These are phyloP conservation scores for Fusarium pseudonygamai DNA, from an alignment of 2,329 filamentous ascomycete genomes.

Conservation along the genomic window DNA sequence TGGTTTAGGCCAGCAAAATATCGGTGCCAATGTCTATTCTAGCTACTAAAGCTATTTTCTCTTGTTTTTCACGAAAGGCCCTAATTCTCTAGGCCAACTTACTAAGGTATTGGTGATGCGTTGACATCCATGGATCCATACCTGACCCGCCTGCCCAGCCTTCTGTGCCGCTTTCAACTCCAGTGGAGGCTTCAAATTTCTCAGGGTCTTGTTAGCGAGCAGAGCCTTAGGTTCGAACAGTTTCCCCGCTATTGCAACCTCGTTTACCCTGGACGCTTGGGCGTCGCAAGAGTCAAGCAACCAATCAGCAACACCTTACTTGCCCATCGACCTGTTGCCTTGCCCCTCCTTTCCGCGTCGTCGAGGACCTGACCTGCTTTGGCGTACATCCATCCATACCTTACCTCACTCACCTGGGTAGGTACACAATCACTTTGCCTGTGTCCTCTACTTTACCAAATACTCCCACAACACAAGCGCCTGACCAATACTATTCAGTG, in stretches of 20 bases:
- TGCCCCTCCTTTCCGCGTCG: constrained; percentile 39
- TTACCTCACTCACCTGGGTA: neutral
- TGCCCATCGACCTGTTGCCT: constrained; percentile 19
- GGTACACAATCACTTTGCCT: constrained; percentile 18
- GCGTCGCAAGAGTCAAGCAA: neutral
- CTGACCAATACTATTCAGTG: constrained; percentile 3
- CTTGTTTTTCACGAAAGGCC: neutral
- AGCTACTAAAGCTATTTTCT: neutral
- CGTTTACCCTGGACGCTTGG: constrained; percentile 16
- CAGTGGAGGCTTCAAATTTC: neutral
- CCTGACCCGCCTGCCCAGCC: neutral
- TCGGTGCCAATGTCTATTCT: neutral
- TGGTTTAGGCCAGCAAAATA: neutral
- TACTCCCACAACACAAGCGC: constrained; percentile 16
- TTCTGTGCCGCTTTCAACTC: constrained; percentile 17
- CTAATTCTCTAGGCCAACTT: constrained; percentile 8
- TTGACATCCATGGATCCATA: neutral
- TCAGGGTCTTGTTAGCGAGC: constrained; percentile 21
- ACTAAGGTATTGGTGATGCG: constrained; percentile 13
- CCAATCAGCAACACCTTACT: constrained; percentile 20
- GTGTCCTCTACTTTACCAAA: neutral
- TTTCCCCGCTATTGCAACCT: constrained; percentile 19
- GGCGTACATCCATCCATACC: constrained; percentile 15
- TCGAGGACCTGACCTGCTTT: constrained; percentile 8
- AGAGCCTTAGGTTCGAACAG: constrained; percentile 12